phyloP scores from a whole-genome alignment of 2,329 filamentous ascomycete genomes.

The Gaeumannomyces sp. region DNA sequence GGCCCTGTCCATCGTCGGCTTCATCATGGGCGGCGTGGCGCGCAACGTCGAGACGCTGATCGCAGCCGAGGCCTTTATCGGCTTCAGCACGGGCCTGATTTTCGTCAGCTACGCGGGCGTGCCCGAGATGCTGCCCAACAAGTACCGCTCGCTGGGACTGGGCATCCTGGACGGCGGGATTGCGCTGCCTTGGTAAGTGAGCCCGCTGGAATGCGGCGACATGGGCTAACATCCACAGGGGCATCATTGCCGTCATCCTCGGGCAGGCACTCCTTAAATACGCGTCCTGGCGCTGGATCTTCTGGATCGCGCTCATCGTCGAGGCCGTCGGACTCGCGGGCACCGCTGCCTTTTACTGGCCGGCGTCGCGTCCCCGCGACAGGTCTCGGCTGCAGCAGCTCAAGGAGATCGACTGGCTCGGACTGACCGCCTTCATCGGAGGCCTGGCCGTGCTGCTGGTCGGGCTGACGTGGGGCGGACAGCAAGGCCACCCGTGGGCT shows the following conservation, averaged over 20 bases:
- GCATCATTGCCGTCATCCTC: not conserved
- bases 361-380: conserved; percentile 21
- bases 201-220: not conserved
- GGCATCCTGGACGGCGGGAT: conserved; percentile 9
- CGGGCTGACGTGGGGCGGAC: conserved; percentile 15
- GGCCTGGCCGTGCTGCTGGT: conserved; percentile 12
- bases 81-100: conserved; percentile 26
- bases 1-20: conserved; percentile 14
- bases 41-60: conserved; percentile 19
- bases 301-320: conserved; percentile 22
- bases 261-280: conserved; percentile 18
- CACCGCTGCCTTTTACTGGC: conserved; percentile 22
- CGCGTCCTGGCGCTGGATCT: conserved; percentile 24
- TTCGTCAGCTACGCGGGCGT: conserved; percentile 29
- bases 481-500: conserved; percentile 13
- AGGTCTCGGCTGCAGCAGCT: conserved; percentile 23
- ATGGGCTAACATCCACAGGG: not conserved
- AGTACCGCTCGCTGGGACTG: conserved; percentile 21
- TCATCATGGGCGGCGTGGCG: conserved; percentile 22
- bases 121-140: conserved; percentile 28
- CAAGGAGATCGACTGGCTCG: conserved; percentile 11
- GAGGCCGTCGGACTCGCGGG: conserved; percentile 20
- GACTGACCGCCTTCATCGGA: conserved; percentile 9
- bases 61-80: conserved; percentile 25
- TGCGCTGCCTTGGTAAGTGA: not conserved